Conservation (phyloP, 192 early-diverging fungal genomes). For the Coemansia furcata region DNA sequence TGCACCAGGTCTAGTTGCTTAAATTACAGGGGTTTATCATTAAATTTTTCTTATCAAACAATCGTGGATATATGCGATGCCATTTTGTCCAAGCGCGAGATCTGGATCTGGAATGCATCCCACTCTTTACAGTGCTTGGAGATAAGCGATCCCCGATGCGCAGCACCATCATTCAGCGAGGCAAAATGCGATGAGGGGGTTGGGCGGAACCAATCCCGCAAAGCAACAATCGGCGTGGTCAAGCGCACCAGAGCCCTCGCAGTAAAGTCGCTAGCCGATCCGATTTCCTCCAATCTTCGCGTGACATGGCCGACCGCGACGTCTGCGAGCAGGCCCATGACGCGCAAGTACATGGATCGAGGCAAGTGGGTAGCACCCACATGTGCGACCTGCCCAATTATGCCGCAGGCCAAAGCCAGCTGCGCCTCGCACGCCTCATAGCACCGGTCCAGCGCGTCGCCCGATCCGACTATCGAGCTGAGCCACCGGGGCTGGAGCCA, state of each 20-base stretch:
- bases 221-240: slow-evolving; percentile 13
- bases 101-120: slow-evolving; percentile 25
- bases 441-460: not conserved
- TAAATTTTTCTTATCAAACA: not conserved
- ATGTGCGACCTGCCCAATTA: slow-evolving; percentile 18
- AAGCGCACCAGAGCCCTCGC: slow-evolving; percentile 31
- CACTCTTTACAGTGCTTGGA: slow-evolving; percentile 30
- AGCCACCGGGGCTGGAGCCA: slow-evolving; percentile 17
- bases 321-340: slow-evolving; percentile 27
- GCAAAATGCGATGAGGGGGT: not conserved
- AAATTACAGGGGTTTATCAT: not conserved
- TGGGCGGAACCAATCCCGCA: slow-evolving; percentile 18
- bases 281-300: slow-evolving; percentile 16
- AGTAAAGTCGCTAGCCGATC: slow-evolving; percentile 8
- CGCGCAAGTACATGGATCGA: slow-evolving; percentile 11
- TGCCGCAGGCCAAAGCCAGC: slow-evolving; percentile 25
- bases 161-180: not conserved
- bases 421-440: slow-evolving; percentile 14
- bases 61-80: not conserved
- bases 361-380: slow-evolving; percentile 20
- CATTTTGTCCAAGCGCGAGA: slow-evolving; percentile 20
- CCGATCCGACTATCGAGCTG: not conserved
- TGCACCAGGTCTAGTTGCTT: slow-evolving; percentile 27
- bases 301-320: slow-evolving; percentile 12
- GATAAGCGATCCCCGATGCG: not conserved